Evolutionary conservation across 169 alveolate genomes (phyloP), one percentile per base, ranked within the genome.

Genomic region (Plasmodium falciparum): DNA sequence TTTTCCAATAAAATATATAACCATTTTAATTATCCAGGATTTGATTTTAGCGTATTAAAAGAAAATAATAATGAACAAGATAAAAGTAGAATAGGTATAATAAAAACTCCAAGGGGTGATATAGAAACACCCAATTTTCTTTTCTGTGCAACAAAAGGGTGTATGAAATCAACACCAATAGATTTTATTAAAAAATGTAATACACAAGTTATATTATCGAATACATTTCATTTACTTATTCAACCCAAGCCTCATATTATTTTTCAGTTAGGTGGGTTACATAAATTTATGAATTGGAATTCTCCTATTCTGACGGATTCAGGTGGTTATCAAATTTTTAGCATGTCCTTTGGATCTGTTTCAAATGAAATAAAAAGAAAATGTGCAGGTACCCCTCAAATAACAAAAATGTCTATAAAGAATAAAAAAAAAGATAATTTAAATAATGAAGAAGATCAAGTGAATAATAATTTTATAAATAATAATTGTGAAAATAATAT

Each of bases 141-240:
- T 99, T 99, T 99, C 13, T 99, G 98, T 43, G 99, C 99, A 11
- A 99, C 99, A 11, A 97, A 98, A 88, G 99, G 98, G 43, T 96
- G 99, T 24, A 88, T 95, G 88, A 95, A 95, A 73, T 95, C 94
- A 6, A 58, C 95, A 11, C 88, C 78, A 29, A 85, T 83, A 47
- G 88, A 85, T 29, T 94, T 95, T 74, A 93, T 95, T 94, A 94
- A 65, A 70, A 54, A 76, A 65, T 76, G 33, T 43, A 76, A 59
- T 15, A 76, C 89, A 5, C 89, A 76, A 65, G 20, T 76, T 29
- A 76, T 98, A 72, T 92, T 99, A 65, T 97, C 98, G 1, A 99
- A 99, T 88, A 98, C 99, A 4, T 99, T 97, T 89, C 99, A 99
- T 93, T 92, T 99, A 73, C 98, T 98, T 52, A 95, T 96, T 89